These are phyloP conservation scores for Crassisporium funariophilum DNA, from an alignment of 768 basidiomycete genomes.

Conservation along the genomic window DNA sequence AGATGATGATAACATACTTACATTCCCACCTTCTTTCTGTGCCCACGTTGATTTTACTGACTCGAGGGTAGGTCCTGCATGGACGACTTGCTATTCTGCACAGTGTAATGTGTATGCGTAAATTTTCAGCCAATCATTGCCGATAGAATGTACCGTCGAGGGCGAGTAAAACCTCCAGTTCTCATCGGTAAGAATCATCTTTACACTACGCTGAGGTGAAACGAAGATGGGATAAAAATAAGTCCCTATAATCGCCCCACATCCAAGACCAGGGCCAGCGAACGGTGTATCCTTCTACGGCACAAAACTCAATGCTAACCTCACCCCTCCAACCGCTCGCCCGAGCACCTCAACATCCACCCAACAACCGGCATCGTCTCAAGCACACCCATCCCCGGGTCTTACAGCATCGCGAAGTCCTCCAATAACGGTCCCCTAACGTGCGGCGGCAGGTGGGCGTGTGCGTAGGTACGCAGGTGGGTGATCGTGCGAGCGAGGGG, in stretches of 20 bases:
- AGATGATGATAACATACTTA: slow-evolving; percentile 9
- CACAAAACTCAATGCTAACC: too few relatives aligned
- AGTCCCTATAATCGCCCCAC: too few relatives aligned
- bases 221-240: too few relatives aligned
- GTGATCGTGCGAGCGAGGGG: too few relatives aligned
- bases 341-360: slow-evolving; percentile 91
- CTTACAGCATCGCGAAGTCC: slow-evolving; percentile 82
- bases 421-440: slow-evolving; percentile 77
- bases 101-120: too few relatives aligned
- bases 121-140: too few relatives aligned
- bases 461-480: slow-evolving; percentile 16
- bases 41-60: slow-evolving; percentile 8
- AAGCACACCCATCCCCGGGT: slow-evolving; percentile 62
- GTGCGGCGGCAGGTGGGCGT: slow-evolving; percentile 38
- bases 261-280: too few relatives aligned
- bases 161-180: too few relatives aligned
- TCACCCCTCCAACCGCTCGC: slow-evolving; percentile 50
- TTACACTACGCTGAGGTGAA: too few relatives aligned
- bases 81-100: slow-evolving; percentile 7
- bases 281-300: too few relatives aligned
- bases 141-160: too few relatives aligned
- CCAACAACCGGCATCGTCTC: slow-evolving; percentile 81
- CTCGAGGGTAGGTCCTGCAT: slow-evolving; percentile 6
- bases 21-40: slow-evolving; percentile 5
- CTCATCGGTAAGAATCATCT: too few relatives aligned